Percentiles rank a stretch among this genome's conserved stretches.
phyloP scores from a whole-genome alignment of 768 basidiomycete genomes.

The Russula compacta region DNA sequence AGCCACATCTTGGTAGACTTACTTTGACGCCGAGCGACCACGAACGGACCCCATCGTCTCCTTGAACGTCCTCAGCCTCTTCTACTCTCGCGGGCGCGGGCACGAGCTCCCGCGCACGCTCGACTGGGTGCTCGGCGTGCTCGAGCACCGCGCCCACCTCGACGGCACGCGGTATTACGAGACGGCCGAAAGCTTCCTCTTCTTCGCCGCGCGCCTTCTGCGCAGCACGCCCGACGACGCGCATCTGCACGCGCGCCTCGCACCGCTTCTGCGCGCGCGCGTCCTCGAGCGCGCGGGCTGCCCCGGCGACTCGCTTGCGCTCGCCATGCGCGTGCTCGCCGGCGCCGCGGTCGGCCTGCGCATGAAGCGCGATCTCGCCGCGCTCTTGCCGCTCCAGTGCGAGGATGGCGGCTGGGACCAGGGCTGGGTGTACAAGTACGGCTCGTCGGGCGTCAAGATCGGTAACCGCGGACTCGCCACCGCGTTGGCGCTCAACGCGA shows the following conservation, averaged over 20 bases:
- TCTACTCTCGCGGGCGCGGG: constrained; percentile 42
- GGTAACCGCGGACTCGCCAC: constrained; percentile 49
- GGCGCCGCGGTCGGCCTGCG: constrained; percentile 34
- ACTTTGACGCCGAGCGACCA: constrained; percentile 42
- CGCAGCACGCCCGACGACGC: constrained; percentile 25
- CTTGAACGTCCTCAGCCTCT: constrained; percentile 41
- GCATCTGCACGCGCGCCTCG: constrained; percentile 30
- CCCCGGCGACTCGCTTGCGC: constrained; percentile 43
- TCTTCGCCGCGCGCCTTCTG: constrained; percentile 40
- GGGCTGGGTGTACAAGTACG: constrained; percentile 51
- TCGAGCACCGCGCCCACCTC: constrained; percentile 43
- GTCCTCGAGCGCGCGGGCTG: constrained; percentile 42
- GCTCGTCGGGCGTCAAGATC: constrained; percentile 38
- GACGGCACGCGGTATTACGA: constrained; percentile 49
- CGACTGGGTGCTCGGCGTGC: constrained; percentile 41
- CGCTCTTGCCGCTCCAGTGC: constrained; percentile 39
- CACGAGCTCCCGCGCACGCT: constrained; percentile 36
- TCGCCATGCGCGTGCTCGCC: constrained; percentile 47
- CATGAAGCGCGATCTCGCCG: constrained; percentile 37
- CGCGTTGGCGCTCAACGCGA: constrained; percentile 44
- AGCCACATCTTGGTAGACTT: constrained; percentile 31
- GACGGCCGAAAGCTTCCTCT: constrained; percentile 44
- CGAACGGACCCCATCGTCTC: constrained; percentile 47
- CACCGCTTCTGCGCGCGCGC: constrained; percentile 36
- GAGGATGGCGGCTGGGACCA: constrained; percentile 49